phyloP scores from a whole-genome alignment of 2,329 filamentous ascomycete species.

The Colletotrichum truncatum region DNA sequence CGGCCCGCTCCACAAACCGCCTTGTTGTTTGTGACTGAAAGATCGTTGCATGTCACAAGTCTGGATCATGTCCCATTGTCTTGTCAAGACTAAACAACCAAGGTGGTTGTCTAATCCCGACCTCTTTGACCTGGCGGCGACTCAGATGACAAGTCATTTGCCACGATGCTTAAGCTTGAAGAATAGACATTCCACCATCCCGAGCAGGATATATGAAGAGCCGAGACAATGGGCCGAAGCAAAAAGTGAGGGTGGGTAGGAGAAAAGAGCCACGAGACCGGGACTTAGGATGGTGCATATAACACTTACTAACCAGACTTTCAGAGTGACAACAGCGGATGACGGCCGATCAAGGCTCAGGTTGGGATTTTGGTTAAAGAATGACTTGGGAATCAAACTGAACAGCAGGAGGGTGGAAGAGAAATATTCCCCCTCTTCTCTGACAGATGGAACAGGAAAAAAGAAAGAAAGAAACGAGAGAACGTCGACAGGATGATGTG shows the following conservation, averaged over 20 bases:
- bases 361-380: slow-evolving; percentile 13
- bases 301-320: slow-evolving; percentile 15
- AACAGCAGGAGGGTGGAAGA: neutral
- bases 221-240: slow-evolving; percentile 27
- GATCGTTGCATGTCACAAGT: slow-evolving; percentile 18
- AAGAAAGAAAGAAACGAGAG: slow-evolving; percentile 23
- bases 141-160: slow-evolving; percentile 27
- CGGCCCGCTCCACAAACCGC: slow-evolving; percentile 14
- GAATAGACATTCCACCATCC: neutral
- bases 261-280: slow-evolving; percentile 20
- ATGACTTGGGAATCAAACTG: slow-evolving; percentile 8
- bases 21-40: slow-evolving; percentile 20
- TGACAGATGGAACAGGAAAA: too few relatives aligned
- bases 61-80: slow-evolving; percentile 28
- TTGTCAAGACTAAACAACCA: neutral
- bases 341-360: slow-evolving; percentile 23
- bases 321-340: slow-evolving; percentile 29
- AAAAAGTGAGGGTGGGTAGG: slow-evolving; percentile 17
- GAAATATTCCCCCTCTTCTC: slow-evolving; percentile 2
- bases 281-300: neutral
- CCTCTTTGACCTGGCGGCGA: slow-evolving; percentile 9
- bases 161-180: neutral
- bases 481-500: slow-evolving; percentile 18
- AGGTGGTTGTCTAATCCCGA: slow-evolving; percentile 5
- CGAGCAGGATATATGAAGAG: slow-evolving; percentile 20